Base-by-base conservation (phyloP, 2,329 filamentous ascomycete species). In the Thielaviopsis populi region DNA sequence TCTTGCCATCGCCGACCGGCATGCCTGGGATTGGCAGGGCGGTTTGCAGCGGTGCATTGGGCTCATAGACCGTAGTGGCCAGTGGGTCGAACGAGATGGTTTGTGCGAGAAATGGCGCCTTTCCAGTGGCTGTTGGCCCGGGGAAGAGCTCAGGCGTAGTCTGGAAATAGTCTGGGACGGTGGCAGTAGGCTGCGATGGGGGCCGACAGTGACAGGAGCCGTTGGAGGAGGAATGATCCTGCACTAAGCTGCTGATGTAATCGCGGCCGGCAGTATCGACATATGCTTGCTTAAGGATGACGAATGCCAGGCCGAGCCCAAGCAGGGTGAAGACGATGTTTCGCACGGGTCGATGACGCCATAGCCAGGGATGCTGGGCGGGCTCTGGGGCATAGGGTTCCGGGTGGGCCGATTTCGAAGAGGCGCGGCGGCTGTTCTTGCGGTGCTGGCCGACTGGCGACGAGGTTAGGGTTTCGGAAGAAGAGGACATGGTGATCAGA, bases 41-140 rank as follows among this genome's bases (percentile, higher is more conserved):
- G 1, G 87, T 91, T 75, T 89, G 85, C 64, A 91, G 75, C 59
- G 87, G 87, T 59, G 79, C 76, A 69, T 88, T 88, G 15, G 86
- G 84, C 40, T 85, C 82, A 70, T 83, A 89, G 4, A 83, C 79
- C 1, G 53, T 56, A 1, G 75, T 80, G 22, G 46, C 33, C 8
- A 83, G 78, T 67, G 87, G 86, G 22, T 85, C 79, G 46, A 87
- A 83, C 1, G 81, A 80, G 68, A 86, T 84, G 6, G 83, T 88
- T 74, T 89, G 82, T 1, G 86, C 87, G 65, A 91, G 75, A 71
- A 89, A 89, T 1, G 87, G 83, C 30, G 86, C 77, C 64, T 74
- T 75, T 15, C 87, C 88, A 1, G 87, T 91, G n/a, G 83, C 78
- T 3, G 84, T 89, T 43, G 85, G 85, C 1, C 86, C 86, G 72